Evolutionary conservation across 2,329 filamentous ascomycete genomes (phyloP).

Genomic region (Pseudogymnoascus sp.): DNA sequence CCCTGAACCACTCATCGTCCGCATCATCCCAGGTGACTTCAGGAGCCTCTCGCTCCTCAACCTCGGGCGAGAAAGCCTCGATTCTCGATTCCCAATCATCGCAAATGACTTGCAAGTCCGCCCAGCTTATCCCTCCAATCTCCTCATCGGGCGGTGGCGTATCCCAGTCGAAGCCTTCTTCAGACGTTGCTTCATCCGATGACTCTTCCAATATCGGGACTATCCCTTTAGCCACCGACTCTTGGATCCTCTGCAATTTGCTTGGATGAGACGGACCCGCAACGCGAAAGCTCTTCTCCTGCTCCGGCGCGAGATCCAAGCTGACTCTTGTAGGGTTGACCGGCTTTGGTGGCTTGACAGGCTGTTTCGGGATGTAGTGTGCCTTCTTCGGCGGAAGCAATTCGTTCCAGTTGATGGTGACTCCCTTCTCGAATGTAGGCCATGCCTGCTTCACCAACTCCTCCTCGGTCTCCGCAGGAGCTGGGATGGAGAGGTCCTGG

Average conservation of each 20-base stretch:
- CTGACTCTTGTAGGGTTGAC: constrained; percentile 81
- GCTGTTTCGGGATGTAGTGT: constrained; percentile 69
- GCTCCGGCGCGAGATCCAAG: constrained; percentile 76
- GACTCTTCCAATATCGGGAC: constrained; percentile 36
- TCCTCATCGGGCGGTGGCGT: constrained; percentile 49
- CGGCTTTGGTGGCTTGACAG: constrained; percentile 69
- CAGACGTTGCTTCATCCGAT: constrained; percentile 32
- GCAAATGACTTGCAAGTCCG: constrained; percentile 78
- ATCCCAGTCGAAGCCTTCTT: constrained; percentile 43
- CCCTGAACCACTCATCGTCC: constrained; percentile 55
- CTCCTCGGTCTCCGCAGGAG: constrained; percentile 62
- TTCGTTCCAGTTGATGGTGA: constrained; percentile 70
- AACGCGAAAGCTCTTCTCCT: constrained; percentile 79
- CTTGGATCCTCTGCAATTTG: constrained; percentile 49
- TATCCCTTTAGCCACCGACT: constrained; percentile 41
- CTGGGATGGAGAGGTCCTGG: constrained; percentile 56
- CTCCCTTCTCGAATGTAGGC: constrained; percentile 69
- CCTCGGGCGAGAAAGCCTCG: constrained; percentile 18
- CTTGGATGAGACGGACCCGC: constrained; percentile 46
- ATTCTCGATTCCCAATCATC: constrained; percentile 72
- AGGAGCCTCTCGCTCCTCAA: constrained; percentile 25
- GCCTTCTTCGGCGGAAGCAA: constrained; percentile 76
- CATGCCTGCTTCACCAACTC: constrained; percentile 73
- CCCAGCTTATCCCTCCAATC: constrained; percentile 65
- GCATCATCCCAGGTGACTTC: constrained; percentile 30